Evolutionary conservation across 139 green algal genomes (phyloP).

Genomic region (Tetraselmis striata): DNA sequence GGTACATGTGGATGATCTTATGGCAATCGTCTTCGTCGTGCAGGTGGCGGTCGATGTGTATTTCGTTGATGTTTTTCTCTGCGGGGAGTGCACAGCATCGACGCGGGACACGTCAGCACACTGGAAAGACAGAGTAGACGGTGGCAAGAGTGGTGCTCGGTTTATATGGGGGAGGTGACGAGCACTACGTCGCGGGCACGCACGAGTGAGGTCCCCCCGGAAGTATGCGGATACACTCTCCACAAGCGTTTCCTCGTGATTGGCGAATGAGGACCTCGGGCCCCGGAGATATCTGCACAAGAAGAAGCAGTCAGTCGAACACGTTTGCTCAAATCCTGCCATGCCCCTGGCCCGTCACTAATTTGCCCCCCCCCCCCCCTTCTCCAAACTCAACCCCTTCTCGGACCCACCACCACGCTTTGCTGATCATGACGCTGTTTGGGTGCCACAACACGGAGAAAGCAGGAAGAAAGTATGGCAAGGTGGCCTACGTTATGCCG

Average conservation of each 20-base stretch:
- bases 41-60: neutral
- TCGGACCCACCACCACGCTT: too few species aligned
- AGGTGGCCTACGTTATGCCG: neutral
- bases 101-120: neutral
- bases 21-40: neutral
- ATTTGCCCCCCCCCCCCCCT: too few species aligned
- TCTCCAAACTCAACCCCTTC: too few species aligned
- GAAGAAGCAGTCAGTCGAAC: neutral
- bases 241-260: neutral
- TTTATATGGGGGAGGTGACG: neutral
- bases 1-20: neutral
- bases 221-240: neutral
- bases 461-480: neutral
- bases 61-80: neutral
- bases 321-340: neutral
- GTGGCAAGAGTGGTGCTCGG: neutral
- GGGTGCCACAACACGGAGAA: neutral
- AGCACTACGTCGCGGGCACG: too few species aligned
- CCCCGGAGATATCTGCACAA: neutral
- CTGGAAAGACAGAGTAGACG: neutral
- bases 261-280: neutral
- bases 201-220: neutral
- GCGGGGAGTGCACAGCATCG: neutral
- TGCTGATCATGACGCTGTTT: neutral
- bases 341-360: neutral